Conservation (phyloP, 495 filamentous ascomycete genomes). For the Trichoderma reesei region DNA sequence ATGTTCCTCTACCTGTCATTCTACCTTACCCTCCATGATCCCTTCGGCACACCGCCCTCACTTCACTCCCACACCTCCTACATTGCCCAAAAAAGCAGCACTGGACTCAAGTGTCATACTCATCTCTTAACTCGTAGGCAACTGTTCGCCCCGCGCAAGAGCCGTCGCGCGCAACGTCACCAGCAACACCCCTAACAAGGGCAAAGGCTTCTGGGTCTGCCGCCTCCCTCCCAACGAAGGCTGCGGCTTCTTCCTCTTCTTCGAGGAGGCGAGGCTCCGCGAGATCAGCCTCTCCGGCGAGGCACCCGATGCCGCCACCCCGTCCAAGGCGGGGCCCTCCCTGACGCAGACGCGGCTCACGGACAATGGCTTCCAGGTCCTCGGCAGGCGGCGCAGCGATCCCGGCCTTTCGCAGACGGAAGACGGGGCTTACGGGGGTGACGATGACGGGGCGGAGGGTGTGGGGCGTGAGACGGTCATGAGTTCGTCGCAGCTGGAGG, state of each 20-base stretch:
- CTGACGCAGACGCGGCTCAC: slow-evolving; percentile 6
- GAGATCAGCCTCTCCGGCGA: neutral
- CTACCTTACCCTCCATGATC: neutral
- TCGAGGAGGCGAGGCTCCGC: neutral
- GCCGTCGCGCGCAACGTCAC: neutral
- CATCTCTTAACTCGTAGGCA: neutral
- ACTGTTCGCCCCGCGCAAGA: neutral
- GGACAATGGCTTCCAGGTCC: neutral
- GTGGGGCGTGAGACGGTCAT: neutral
- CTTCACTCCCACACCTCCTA: neutral
- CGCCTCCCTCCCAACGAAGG: neutral
- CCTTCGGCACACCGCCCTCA: neutral
- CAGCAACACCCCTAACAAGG: neutral
- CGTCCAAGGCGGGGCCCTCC: neutral
- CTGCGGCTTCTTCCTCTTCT: slow-evolving; percentile 3
- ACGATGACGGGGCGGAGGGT: neutral
- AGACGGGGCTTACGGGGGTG: neutral
- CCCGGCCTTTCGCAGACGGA: neutral
- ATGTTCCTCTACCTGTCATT: neutral
- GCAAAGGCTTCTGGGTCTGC: neutral
- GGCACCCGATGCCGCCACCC: neutral
- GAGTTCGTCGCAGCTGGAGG: slow-evolving; percentile 1
- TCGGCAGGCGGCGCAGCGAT: neutral
- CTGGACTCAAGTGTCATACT: no score
- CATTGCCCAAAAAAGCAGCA: neutral